phyloP scores from a whole-genome alignment of 352 stramenopile genomes.

The Aphanomyces cochlioides region DNA sequence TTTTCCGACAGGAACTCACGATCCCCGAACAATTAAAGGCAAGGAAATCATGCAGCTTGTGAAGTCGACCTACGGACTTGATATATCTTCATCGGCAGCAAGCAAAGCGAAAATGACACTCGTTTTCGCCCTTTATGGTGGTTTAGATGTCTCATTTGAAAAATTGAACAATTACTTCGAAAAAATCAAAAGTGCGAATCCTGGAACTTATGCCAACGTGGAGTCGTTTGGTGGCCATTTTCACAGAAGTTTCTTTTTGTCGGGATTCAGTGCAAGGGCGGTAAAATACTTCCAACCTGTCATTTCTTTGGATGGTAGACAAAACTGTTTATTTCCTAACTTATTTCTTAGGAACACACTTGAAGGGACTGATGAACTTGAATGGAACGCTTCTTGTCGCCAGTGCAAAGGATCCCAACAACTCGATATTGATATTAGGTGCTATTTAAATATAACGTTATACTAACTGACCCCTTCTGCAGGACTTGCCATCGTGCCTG shows the following conservation, averaged over 20 bases:
- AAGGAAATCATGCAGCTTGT: not conserved
- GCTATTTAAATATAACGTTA: not conserved
- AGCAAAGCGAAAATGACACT: not conserved
- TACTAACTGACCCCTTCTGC: not conserved
- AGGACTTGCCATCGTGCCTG: not conserved
- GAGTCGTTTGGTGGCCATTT: not conserved
- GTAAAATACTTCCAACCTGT: not conserved
- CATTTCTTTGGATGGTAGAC: not conserved
- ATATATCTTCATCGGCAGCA: not conserved
- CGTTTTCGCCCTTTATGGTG: not conserved
- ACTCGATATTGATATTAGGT: not conserved
- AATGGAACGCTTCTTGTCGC: not conserved
- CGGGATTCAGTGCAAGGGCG: not conserved
- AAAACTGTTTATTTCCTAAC: not conserved
- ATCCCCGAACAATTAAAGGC: no score
- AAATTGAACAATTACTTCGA: not conserved
- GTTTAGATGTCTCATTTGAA: conserved; percentile 3
- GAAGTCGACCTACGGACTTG: not conserved
- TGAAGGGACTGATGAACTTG: not conserved
- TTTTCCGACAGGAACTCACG: no score
- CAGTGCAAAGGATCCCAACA: conserved; percentile 3
- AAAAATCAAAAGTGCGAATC: not conserved
- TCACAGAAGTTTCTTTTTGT: not conserved
- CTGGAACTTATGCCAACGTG: not conserved
- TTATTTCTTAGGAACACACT: not conserved